Evolutionary conservation across 2,329 filamentous ascomycete genomes (phyloP), one percentile per base, ranked within the genome.

Genomic region (Stagonosporopsis chrysanthemi): DNA sequence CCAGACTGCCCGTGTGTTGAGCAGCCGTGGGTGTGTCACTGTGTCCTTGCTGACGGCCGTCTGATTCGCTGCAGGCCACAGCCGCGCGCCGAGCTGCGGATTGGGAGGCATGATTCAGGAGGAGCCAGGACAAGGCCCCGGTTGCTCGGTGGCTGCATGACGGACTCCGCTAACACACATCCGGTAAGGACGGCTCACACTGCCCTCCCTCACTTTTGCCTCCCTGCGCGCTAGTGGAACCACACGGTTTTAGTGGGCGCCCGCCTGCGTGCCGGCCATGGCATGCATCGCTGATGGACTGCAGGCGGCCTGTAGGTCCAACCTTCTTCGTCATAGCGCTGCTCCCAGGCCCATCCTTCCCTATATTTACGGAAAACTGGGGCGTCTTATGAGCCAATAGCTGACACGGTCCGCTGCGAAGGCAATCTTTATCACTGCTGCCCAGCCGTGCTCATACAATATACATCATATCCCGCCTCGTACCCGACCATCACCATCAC

Each of bases 391-490:
- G 28, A 61, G 62, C 70, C 73, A 74, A 75, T 75, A 56, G 62
- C 64, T 55, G 41, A 41, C 63, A 56, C 47, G 53, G 58, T 50
- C 61, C 56, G 45, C 56, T 48, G 47, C 33, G 54, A 60, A 56
- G 55, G 62, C 61, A 49, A 60, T 62, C 65, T 72, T 72, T 69
- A 72, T 73, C 67, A 69, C 67, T 67, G 61, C 56, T 68, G 69
- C 70, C 73, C 71, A 73, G 69, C 70, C 72, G 67, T 72, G 61
- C 62, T 61, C 68, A 68, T 70, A 66, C 60, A 68, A 65, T 65
- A 72, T 75, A 72, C 71, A 74, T 74, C 70, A 73, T 73, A 73
- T 68, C 70, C 66, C 67, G 67, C 70, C 71, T 74, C 69, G 70
- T 65, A 57, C 58, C 64, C 56, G 45, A 48, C 48, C 50, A 60